Conservation (phyloP, 371 early-diverging fungal species). For the Mucor irregularis region DNA sequence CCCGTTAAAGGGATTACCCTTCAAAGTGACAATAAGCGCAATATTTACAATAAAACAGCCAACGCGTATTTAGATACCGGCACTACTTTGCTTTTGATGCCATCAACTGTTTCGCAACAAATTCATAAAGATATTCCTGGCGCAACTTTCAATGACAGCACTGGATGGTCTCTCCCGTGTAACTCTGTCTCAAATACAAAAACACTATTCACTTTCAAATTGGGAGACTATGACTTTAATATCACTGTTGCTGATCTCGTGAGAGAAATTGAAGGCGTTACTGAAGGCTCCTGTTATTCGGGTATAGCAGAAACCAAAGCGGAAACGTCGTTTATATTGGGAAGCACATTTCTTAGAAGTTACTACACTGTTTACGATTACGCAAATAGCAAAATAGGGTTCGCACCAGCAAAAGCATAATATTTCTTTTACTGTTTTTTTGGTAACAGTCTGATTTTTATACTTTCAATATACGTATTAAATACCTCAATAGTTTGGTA, state of each 20-base stretch:
- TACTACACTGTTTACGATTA: constrained; percentile 37
- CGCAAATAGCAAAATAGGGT: constrained; percentile 23
- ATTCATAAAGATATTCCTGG: constrained; percentile 47
- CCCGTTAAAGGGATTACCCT: constrained; percentile 30
- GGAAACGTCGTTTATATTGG: constrained; percentile 26
- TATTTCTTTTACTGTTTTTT: too few species aligned
- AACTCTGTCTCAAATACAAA: not conserved
- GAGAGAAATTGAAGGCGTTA: constrained; percentile 19
- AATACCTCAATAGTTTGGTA: too few species aligned
- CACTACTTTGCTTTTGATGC: constrained; percentile 32
- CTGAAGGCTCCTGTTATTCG: constrained; percentile 28
- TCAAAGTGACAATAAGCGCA: constrained; percentile 1
- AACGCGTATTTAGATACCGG: constrained; percentile 50
- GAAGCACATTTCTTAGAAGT: constrained; percentile 27
- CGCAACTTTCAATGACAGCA: constrained; percentile 24
- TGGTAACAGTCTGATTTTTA: too few species aligned
- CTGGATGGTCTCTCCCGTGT: constrained; percentile 50
- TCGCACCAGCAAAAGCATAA: too few species aligned
- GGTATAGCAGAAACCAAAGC: constrained; percentile 31
- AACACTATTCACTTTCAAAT: constrained; percentile 10
- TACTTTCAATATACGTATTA: too few species aligned
- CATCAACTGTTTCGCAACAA: constrained; percentile 29
- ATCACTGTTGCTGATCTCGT: constrained; percentile 19
- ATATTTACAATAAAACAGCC: not conserved
- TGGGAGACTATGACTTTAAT: constrained; percentile 22